phyloP scores from a whole-genome alignment of 176 grass and related monocot genomes.

The Oryza punctata region DNA sequence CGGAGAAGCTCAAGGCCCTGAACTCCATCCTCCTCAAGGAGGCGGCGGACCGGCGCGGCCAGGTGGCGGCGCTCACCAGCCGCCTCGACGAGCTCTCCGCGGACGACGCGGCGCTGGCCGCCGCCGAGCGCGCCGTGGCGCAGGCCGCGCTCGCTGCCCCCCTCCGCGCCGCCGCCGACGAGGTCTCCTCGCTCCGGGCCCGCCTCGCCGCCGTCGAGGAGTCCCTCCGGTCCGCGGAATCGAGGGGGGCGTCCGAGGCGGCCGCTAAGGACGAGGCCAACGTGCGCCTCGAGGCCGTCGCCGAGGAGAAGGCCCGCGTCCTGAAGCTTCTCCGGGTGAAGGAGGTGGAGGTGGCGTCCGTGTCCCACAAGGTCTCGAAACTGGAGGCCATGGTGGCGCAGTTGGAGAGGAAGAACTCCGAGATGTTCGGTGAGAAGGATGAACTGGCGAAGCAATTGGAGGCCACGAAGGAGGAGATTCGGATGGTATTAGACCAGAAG shows the following conservation, averaged over 20 bases:
- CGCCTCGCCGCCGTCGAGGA: slow-evolving; percentile 31
- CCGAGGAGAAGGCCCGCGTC: slow-evolving; percentile 15
- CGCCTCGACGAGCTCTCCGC: slow-evolving; percentile 50
- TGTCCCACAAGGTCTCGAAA: slow-evolving; percentile 30
- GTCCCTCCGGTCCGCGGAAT: slow-evolving; percentile 11
- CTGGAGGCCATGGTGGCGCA: slow-evolving; percentile 17
- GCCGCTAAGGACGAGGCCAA: slow-evolving; percentile 29
- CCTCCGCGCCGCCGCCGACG: slow-evolving; percentile 47
- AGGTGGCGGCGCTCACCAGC: slow-evolving; percentile 49
- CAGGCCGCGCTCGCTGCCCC: slow-evolving; percentile 41
- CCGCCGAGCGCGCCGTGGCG: slow-evolving; percentile 44
- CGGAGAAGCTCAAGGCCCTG: slow-evolving; percentile 62
- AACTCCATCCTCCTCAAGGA: slow-evolving; percentile 70
- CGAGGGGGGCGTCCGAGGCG: slow-evolving; percentile 12
- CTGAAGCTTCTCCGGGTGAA: slow-evolving; percentile 26
- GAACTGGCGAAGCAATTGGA: slow-evolving; percentile 31
- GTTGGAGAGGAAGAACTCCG: slow-evolving; percentile 38
- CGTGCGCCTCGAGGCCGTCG: slow-evolving; percentile 28
- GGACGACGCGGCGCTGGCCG: slow-evolving; percentile 39
- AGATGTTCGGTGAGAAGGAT: slow-evolving; percentile 23
- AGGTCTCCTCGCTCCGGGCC: slow-evolving; percentile 34
- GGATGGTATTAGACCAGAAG: slow-evolving; percentile 25
- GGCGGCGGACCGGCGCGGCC: slow-evolving; percentile 53
- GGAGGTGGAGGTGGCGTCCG: slow-evolving; percentile 44
- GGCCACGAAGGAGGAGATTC: slow-evolving; percentile 22